Percentiles rank a stretch among this genome's conserved stretches.
phyloP scores from a whole-genome alignment of 1,284 basidiomycete genomes.

The Cutaneotrichosporon mucoides region DNA sequence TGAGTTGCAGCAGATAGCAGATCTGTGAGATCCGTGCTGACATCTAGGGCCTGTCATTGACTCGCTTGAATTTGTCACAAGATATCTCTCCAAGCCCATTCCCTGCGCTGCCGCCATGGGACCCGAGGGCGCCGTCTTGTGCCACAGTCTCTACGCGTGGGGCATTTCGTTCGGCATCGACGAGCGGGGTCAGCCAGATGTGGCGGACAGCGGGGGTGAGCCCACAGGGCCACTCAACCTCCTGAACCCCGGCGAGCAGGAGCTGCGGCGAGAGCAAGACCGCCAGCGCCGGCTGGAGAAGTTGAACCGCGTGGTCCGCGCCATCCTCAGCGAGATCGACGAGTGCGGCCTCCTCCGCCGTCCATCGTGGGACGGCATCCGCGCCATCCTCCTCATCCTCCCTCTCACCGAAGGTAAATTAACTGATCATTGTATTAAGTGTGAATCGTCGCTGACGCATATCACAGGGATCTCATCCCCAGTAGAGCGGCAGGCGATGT shows the following conservation, averaged over 20 bases:
- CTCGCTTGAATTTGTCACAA: slow-evolving; percentile 65
- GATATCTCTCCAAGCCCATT: slow-evolving; percentile 51
- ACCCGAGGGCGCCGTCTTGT: slow-evolving; percentile 50
- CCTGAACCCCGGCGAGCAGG: slow-evolving; percentile 19
- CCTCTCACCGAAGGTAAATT: slow-evolving; percentile 72
- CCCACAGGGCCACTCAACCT: slow-evolving; percentile 23
- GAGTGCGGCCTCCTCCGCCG: slow-evolving; percentile 71
- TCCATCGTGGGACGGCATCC: slow-evolving; percentile 78
- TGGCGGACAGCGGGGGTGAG: slow-evolving; percentile 31
- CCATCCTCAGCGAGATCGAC: slow-evolving; percentile 73
- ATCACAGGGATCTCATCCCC: slow-evolving; percentile 52
- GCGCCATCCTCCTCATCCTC: slow-evolving; percentile 67
- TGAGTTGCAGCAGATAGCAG: too few relatives aligned
- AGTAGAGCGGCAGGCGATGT: slow-evolving; percentile 59
- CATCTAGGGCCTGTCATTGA: slow-evolving; percentile 51
- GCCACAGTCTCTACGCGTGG: slow-evolving; percentile 67
- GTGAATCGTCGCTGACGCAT: slow-evolving; percentile 1
- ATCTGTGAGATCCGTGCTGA: slow-evolving; percentile 1
- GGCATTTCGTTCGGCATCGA: slow-evolving; percentile 79
- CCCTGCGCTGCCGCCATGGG: slow-evolving; percentile 59
- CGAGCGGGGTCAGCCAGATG: slow-evolving; percentile 58
- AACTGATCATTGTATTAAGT: slow-evolving; percentile 4
- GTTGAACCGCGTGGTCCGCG: slow-evolving; percentile 60
- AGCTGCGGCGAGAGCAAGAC: slow-evolving; percentile 47
- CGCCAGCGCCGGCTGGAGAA: slow-evolving; percentile 49